A percentile compares a stretch with the other conserved stretches of the same genome.
Conservation (phyloP, 2,329 filamentous ascomycete genomes). For the Penicillium sp. region DNA sequence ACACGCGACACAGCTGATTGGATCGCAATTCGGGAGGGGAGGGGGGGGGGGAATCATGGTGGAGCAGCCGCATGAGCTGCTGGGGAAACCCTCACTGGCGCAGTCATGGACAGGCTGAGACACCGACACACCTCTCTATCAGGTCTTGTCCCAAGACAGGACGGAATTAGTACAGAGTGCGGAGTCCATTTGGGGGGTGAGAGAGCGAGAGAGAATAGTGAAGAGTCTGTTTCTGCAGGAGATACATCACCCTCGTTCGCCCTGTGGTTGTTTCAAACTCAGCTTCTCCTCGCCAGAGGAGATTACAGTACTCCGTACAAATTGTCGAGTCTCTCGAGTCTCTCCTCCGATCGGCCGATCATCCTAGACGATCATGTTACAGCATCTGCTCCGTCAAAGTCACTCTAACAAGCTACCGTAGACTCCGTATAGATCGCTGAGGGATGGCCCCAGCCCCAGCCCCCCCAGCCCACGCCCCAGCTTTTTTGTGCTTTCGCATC, state of each 20-base stretch:
- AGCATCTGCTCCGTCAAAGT: constrained; percentile 4
- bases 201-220: neutral
- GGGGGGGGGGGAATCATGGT: constrained; percentile 4
- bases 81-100: constrained; percentile 18
- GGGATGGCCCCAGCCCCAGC: neutral
- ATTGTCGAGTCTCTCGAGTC: neutral
- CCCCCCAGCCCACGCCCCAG: neutral
- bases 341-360: constrained; percentile 14
- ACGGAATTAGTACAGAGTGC: too few species aligned
- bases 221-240: neutral
- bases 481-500: neutral
- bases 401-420: neutral
- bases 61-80: constrained; percentile 21
- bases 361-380: constrained; percentile 22
- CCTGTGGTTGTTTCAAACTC: neutral
- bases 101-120: constrained; percentile 13
- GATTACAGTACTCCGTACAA: too few species aligned
- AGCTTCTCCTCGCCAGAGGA: neutral
- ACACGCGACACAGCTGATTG: neutral
- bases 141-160: neutral
- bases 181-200: too few species aligned
- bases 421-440: too few species aligned
- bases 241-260: neutral
- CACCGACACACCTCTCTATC: constrained; percentile 3
- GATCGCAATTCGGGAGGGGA: neutral